Percentiles rank a stretch among this genome's conserved stretches.
Conservation (phyloP, 495 filamentous ascomycete genomes). For the Friedmanniomyces simplex region DNA sequence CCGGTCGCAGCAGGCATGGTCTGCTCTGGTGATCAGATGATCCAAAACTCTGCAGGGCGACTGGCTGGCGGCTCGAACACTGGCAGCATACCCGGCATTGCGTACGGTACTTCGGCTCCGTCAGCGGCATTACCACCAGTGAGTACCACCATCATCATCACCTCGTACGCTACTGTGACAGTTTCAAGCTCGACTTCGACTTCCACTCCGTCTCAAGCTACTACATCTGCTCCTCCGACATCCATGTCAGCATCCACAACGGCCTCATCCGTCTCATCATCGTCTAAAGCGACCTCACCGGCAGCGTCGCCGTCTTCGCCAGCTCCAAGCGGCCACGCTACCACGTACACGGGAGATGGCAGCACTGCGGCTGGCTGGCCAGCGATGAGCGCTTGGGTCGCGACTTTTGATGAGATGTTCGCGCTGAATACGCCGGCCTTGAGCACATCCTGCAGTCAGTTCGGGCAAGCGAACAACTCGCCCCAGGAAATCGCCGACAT, state of each 20-base stretch:
- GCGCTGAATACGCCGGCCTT: conserved; percentile 35
- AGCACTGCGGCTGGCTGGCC: conserved; percentile 1
- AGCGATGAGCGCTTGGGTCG: not conserved
- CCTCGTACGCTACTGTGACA: no score
- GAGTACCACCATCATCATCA: no score
- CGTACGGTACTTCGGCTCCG: not conserved
- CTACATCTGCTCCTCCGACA: not conserved
- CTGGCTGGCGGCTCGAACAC: not conserved
- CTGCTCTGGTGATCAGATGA: not conserved
- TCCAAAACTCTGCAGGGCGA: not conserved
- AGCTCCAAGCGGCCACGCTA: not conserved
- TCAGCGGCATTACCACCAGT: not conserved
- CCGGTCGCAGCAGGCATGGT: not conserved
- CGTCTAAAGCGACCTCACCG: not conserved
- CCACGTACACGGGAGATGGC: conserved; percentile 3
- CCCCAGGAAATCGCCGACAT: conserved; percentile 72
- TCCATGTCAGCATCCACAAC: not conserved
- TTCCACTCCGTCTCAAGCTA: not conserved
- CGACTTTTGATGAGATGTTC: not conserved
- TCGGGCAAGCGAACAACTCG: conserved; percentile 31
- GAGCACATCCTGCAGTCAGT: conserved; percentile 34
- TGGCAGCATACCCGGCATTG: not conserved
- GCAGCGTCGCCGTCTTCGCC: not conserved
- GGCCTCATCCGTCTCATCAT: not conserved
- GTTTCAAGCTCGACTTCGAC: not conserved